These are phyloP conservation scores for Saccharomyces uvarum DNA, from an alignment of 1,139 yeast species.

Conservation along the genomic window DNA sequence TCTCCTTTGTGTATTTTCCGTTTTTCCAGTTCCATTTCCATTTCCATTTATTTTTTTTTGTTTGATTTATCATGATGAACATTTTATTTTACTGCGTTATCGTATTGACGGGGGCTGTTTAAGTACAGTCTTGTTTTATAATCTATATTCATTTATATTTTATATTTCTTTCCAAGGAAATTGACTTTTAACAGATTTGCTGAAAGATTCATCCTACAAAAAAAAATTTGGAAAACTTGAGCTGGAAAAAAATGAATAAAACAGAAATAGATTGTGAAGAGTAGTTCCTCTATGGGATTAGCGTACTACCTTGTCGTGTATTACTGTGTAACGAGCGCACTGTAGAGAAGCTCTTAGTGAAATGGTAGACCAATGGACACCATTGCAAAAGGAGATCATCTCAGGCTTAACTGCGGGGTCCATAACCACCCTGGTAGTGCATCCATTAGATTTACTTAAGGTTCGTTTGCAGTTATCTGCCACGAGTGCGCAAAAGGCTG, in stretches of 20 bases:
- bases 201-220: not conserved
- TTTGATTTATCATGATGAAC: conserved; percentile 10
- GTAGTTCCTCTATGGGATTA: not conserved
- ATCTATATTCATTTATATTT: conserved; percentile 1
- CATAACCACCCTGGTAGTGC: conserved; percentile 69
- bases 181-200: not conserved
- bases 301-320: not conserved
- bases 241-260: not conserved
- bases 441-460: conserved; percentile 83
- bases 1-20: not conserved
- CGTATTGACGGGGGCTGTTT: conserved; percentile 17
- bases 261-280: not conserved
- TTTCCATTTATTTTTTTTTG: not conserved
- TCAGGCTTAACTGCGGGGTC: conserved; percentile 84
- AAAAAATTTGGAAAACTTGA: not conserved
- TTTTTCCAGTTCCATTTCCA: not conserved
- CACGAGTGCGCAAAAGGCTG: conserved; percentile 5
- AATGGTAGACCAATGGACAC: conserved; percentile 13
- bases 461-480: conserved; percentile 56
- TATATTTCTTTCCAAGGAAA: not conserved
- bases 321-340: not conserved
- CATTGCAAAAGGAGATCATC: conserved; percentile 45
- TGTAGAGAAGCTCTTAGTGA: not conserved
- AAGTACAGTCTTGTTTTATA: conserved; percentile 9
- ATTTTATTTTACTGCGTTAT: conserved; percentile 17